These are phyloP conservation scores for Candida khao-thaluensis DNA, from an alignment of 805 yeast genomes.

Conservation along the genomic window DNA sequence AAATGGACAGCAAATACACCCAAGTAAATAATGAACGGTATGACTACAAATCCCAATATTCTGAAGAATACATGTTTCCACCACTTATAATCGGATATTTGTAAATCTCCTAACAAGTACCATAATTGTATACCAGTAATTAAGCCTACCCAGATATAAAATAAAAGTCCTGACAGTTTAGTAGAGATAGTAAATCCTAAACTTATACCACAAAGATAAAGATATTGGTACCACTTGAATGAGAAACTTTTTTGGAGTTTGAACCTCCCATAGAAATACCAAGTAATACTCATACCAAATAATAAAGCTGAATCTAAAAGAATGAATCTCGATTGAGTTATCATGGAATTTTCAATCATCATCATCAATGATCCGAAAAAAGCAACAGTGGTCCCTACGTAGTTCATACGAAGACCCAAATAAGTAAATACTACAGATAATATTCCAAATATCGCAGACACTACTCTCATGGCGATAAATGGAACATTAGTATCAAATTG, in stretches of 20 bases:
- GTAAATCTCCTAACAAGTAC: constrained; percentile 68
- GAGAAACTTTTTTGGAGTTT: constrained; percentile 47
- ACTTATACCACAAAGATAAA: constrained; percentile 49
- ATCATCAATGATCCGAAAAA: constrained; percentile 51
- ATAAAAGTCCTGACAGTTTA: constrained; percentile 70
- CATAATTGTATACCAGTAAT: constrained; percentile 55
- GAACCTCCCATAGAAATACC: constrained; percentile 51
- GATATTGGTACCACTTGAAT: constrained; percentile 50
- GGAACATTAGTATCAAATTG: constrained; percentile 34
- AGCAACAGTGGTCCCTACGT: constrained; percentile 52
- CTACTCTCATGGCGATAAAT: constrained; percentile 54
- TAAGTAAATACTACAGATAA: constrained; percentile 52
- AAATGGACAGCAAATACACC: constrained; percentile 60
- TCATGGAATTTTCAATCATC: constrained; percentile 61
- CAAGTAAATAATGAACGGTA: constrained; percentile 62
- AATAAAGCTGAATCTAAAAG: constrained; percentile 45
- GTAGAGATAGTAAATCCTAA: constrained; percentile 59
- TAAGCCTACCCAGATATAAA: constrained; percentile 61
- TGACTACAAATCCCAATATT: constrained; percentile 39
- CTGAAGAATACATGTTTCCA: constrained; percentile 42
- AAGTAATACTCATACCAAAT: constrained; percentile 43
- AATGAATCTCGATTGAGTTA: constrained; percentile 56
- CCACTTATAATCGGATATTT: constrained; percentile 38
- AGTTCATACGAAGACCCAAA: constrained; percentile 53
- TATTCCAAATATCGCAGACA: constrained; percentile 57